Conservation (phyloP, 371 early-diverging fungal species). For the Mucor plumbeus region DNA sequence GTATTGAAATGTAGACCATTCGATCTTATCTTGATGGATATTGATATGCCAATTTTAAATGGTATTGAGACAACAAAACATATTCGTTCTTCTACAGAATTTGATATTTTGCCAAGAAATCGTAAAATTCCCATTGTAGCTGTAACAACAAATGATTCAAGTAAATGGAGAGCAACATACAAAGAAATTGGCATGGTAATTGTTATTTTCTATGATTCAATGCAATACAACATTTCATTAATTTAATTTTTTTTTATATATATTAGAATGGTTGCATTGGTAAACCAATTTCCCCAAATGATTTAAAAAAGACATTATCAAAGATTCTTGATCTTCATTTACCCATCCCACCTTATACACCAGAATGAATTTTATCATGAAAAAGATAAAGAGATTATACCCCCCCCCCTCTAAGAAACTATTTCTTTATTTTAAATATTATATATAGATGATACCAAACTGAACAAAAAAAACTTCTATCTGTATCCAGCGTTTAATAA, state of each 20-base stretch:
- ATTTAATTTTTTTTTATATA: too few species aligned
- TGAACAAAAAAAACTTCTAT: background rate
- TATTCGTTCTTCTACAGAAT: conserved; percentile 41
- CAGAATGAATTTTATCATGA: conserved; percentile 16
- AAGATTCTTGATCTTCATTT: conserved; percentile 33
- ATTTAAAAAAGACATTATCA: conserved; percentile 38
- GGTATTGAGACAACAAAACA: conserved; percentile 62
- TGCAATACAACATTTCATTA: background rate
- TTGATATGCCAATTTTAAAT: conserved; percentile 67
- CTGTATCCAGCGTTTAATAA: background rate
- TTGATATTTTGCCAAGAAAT: conserved; percentile 56
- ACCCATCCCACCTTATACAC: conserved; percentile 27
- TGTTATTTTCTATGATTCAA: background rate
- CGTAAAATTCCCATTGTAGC: conserved; percentile 67
- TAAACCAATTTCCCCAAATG: conserved; percentile 47
- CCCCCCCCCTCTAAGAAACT: background rate
- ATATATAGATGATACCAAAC: background rate
- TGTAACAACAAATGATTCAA: conserved; percentile 64
- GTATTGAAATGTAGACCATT: conserved; percentile 46
- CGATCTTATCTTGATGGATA: conserved; percentile 68
- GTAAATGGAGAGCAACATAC: conserved; percentile 33
- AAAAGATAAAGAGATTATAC: background rate
- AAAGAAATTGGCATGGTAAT: conserved; percentile 41
- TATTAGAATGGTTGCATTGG: conserved; percentile 54
- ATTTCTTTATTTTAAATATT: background rate